Percentiles rank a stretch among this genome's conserved stretches.
Conservation (phyloP, 441 rosid species). For the Pelargonium cotyledonis region DNA sequence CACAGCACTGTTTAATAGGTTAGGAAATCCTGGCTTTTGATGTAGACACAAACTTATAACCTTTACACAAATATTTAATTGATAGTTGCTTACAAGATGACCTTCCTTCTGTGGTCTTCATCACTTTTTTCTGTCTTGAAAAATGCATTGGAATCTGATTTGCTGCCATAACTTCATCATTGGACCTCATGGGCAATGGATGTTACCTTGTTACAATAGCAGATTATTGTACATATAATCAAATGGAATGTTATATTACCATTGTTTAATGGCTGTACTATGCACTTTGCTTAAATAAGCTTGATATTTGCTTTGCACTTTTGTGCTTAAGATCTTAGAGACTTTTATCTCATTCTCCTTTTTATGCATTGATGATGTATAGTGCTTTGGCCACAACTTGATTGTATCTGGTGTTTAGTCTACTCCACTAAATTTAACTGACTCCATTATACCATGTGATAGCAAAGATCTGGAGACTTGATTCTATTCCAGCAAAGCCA, state of each 20-base stretch:
- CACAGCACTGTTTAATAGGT: not conserved
- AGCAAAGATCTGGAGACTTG: not conserved
- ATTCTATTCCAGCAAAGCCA: not conserved
- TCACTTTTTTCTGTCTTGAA: not conserved
- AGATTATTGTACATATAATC: not conserved
- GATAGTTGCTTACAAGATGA: not conserved
- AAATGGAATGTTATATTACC: not conserved
- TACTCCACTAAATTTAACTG: not conserved
- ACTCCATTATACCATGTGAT: not conserved
- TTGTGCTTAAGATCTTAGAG: not conserved
- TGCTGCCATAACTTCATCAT: not conserved
- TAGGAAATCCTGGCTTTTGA: not conserved
- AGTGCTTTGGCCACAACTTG: not conserved
- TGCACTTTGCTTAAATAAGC: not conserved
- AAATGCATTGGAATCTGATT: not conserved
- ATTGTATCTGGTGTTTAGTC: not conserved
- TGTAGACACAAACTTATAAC: not conserved
- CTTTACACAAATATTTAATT: not conserved
- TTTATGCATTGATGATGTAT: not conserved
- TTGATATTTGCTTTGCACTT: not conserved
- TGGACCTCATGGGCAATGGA: not conserved
- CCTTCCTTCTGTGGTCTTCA: not conserved
- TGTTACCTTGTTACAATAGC: not conserved
- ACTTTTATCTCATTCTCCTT: not conserved
- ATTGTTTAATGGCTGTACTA: not conserved